A percentile compares a stretch with the other conserved stretches of the same genome.
These are phyloP conservation scores for Hamamelis virginiana DNA, from an alignment of 164 flowering plant genomes.

Conservation along the genomic window DNA sequence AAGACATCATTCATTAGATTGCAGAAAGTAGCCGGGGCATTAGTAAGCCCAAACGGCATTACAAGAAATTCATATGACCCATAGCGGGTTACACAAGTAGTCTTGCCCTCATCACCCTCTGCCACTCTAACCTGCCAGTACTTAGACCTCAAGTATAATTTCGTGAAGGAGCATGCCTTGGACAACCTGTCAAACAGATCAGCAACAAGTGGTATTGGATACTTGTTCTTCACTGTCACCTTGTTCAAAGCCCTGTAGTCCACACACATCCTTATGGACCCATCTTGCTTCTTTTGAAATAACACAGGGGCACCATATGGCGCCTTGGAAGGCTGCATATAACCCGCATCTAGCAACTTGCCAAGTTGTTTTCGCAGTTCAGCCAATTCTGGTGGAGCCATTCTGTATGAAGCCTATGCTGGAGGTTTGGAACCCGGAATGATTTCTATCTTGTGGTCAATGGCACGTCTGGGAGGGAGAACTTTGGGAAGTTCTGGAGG, in stretches of 20 bases:
- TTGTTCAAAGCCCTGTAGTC: not conserved
- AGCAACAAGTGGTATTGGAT: not conserved
- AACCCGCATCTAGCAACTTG: not conserved
- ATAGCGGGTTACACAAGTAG: not conserved
- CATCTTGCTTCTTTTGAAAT: not conserved
- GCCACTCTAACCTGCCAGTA: not conserved
- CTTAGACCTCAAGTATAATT: not conserved
- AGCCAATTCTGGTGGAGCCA: not conserved
- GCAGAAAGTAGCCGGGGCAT: not conserved
- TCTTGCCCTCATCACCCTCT: not conserved
- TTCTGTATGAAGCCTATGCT: not conserved
- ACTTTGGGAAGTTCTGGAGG: slow-evolving; percentile 6
- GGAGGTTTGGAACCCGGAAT: slow-evolving; percentile 1
- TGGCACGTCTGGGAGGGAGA: not conserved
- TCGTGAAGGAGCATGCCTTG: not conserved
- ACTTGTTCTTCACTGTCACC: not conserved
- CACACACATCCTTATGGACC: not conserved
- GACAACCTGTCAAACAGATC: not conserved
- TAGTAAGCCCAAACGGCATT: not conserved
- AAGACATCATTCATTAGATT: not conserved
- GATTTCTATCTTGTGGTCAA: slow-evolving; percentile 17
- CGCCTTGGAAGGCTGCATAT: not conserved
- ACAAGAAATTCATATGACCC: not conserved
- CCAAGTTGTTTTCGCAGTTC: not conserved
- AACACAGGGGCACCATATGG: not conserved